A percentile compares a stretch with the other conserved stretches of the same genome.
phyloP scores from a whole-genome alignment of 495 filamentous ascomycete genomes.

The Neurospora sp. region DNA sequence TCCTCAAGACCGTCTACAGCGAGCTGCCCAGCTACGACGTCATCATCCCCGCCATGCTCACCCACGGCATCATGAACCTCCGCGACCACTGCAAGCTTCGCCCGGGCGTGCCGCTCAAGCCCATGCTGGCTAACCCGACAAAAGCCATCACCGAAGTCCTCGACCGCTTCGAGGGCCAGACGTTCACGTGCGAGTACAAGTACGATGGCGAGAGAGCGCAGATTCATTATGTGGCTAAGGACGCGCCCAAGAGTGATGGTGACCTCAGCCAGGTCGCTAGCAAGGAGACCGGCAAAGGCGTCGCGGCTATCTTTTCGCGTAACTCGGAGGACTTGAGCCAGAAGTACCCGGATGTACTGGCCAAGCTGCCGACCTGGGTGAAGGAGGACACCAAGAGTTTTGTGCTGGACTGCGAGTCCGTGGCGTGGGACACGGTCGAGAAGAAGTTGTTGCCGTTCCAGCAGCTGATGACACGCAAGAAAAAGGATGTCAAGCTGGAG shows the following conservation, averaged over 20 bases:
- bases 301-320: conserved; percentile 87
- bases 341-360: conserved; percentile 93
- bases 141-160: conserved; percentile 98
- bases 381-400: conserved; percentile 85
- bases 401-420: conserved; percentile 94
- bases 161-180: conserved; percentile 89
- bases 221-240: conserved; percentile 90
- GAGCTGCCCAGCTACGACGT: conserved; percentile 93
- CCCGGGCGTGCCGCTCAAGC: conserved; percentile 90
- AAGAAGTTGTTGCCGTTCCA: conserved; percentile 97
- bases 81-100: conserved; percentile 82
- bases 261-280: conserved; percentile 36
- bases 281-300: conserved; percentile 47
- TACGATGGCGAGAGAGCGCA: conserved; percentile 96
- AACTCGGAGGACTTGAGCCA: conserved; percentile 95
- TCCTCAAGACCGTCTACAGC: conserved; percentile 85
- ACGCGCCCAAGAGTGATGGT: conserved; percentile 39
- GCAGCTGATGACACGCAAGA: conserved; percentile 93
- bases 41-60: conserved; percentile 78
- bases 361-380: conserved; percentile 78
- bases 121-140: conserved; percentile 97
- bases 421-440: conserved; percentile 88
- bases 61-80: conserved; percentile 75
- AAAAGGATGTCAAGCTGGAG: conserved; percentile 94
- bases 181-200: conserved; percentile 97